Base-by-base conservation (phyloP, 2,329 filamentous ascomycete species). In the Epichloe hybrida region DNA sequence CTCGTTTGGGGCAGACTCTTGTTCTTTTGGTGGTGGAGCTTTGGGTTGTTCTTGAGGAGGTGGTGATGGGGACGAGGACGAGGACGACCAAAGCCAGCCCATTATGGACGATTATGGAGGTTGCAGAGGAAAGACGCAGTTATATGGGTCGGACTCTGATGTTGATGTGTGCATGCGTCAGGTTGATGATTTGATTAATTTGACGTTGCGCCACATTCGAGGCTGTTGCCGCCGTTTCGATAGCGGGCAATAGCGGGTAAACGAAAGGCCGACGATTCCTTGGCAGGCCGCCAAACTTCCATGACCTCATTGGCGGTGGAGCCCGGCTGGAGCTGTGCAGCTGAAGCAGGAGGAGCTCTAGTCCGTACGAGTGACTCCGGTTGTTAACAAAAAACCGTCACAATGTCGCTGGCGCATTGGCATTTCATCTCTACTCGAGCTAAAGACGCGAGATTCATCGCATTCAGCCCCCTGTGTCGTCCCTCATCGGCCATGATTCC, bases 11-110 rank as follows among this genome's bases (percentile, higher is more conserved):
- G 61, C 55, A 15, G 58, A 55, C 40, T 53, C 53, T 48, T 34
- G 58, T 48, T 49, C 50, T 34, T 59, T 20, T 36, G 58, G 50
- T 47, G 60, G 51, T 35, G 57, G 53, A 40, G 59, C 42, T 20
- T 57, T 39, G 49, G 56, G 50, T 46, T 62, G 57, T 46, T 60
- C 41, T 38, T 38, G 42, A 2, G 41, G 58, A 35, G 55, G 49
- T 39, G 56, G 50, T 37, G 58, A 21, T 9, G 66, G 58, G n/a
- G 65, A 59, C 5, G 66, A 59, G n/a, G 65, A 59, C 13, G 65
- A 55, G 5, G 67, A 69, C 53, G 74, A 69, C 77, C 78, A 83
- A 54, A 81, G 68, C 80, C 80, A 83, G 56, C 78, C 79, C 80
- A 83, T 83, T 55, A 50, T 68, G 58, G 5, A 11, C 15, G 46